These are phyloP conservation scores for Botryotinia calthae DNA, from an alignment of 2,329 filamentous ascomycete genomes.

Conservation along the genomic window DNA sequence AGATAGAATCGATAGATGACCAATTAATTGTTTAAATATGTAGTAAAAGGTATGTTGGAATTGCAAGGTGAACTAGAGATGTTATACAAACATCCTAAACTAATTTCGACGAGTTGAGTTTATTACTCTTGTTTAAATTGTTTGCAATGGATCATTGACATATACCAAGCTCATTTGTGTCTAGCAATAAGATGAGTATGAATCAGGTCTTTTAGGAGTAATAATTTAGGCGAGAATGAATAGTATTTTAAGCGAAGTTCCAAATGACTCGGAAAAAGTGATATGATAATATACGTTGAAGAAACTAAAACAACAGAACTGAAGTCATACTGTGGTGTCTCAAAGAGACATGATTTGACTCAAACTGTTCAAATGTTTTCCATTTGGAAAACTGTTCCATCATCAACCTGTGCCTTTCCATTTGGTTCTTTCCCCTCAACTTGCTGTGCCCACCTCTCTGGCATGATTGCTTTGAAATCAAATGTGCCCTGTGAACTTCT, in stretches of 20 bases:
- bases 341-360: neutral
- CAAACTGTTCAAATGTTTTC: conserved; percentile 14
- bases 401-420: conserved; percentile 12
- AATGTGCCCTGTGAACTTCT: conserved; percentile 72
- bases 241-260: neutral
- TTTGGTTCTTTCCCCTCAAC: conserved; percentile 24
- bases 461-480: conserved; percentile 55
- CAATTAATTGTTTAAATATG: rapidly evolving
- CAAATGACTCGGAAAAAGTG: neutral
- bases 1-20: neutral
- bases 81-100: too few relatives aligned
- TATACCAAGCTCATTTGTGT: neutral
- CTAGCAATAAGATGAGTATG: neutral
- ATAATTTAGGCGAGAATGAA: neutral
- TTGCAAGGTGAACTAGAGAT: too few relatives aligned
- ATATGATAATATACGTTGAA: too few relatives aligned
- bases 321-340: neutral
- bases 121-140: neutral
- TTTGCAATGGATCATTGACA: neutral
- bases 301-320: neutral
- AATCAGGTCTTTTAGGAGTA: neutral
- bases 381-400: conserved; percentile 22
- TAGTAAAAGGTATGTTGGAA: neutral
- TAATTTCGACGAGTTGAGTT: neutral
- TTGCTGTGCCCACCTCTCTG: conserved; percentile 49